Percentiles rank a stretch among this genome's conserved stretches.
These are phyloP conservation scores for Nicotiana noctiflora DNA, from an alignment of 257 asterid species.

Conservation along the genomic window DNA sequence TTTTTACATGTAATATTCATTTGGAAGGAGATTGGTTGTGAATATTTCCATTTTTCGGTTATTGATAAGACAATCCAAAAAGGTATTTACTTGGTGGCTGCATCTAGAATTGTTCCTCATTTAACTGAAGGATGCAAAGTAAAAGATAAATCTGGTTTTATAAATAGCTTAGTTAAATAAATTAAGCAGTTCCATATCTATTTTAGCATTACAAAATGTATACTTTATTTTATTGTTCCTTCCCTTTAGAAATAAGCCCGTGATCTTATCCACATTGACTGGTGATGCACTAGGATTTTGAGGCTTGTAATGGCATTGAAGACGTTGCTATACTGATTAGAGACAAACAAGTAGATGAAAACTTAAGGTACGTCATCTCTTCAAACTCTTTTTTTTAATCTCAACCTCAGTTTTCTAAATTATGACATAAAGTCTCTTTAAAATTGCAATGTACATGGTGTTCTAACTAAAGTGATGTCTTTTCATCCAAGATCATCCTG, in stretches of 20 bases:
- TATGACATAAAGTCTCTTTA: background rate
- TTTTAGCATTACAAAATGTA: background rate
- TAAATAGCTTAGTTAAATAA: too few relatives aligned
- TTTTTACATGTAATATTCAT: background rate
- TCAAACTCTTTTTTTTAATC: too few relatives aligned
- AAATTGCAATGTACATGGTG: background rate
- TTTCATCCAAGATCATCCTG: background rate
- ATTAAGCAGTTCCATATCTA: too few relatives aligned
- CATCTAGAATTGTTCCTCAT: background rate
- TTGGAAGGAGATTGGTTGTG: background rate
- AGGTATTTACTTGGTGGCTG: background rate
- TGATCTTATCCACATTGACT: background rate
- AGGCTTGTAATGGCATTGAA: slow-evolving; percentile 90
- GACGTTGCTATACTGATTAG: slow-evolving; percentile 73
- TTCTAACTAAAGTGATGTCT: background rate
- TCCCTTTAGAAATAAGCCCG: background rate
- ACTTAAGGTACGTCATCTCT: slow-evolving; percentile 42
- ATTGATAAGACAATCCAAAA: background rate
- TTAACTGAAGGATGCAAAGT: background rate
- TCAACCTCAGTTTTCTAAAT: background rate
- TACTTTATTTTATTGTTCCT: background rate
- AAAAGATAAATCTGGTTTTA: background rate
- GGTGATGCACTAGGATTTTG: slow-evolving; percentile 59
- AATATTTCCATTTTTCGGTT: background rate
- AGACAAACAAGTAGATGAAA: slow-evolving; percentile 77